phyloP scores from a whole-genome alignment of 208 protist species.

The Herpetomonas samuelpessoai region DNA sequence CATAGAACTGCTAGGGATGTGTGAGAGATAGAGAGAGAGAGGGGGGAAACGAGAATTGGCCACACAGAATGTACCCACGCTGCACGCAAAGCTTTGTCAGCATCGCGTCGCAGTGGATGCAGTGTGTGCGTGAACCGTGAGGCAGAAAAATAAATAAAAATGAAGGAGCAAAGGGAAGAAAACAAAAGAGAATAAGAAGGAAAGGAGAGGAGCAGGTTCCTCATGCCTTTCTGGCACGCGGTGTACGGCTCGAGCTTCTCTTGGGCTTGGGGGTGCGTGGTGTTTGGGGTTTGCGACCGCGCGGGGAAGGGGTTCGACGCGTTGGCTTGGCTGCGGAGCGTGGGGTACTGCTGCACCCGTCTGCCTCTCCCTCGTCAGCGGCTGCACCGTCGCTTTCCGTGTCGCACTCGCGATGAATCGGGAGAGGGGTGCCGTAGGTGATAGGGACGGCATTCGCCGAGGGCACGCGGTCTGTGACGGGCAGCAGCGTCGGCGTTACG shows the following conservation, averaged over 20 bases:
- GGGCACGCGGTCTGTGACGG: not conserved
- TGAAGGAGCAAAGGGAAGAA: slow-evolving; percentile 4
- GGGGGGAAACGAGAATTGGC: too few species aligned
- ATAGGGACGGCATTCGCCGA: not conserved
- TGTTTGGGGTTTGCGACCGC: too few species aligned
- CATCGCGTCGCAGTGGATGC: too few species aligned
- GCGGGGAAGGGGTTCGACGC: too few species aligned
- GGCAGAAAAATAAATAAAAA: not conserved
- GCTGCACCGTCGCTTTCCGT: not conserved
- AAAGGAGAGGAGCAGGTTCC: not conserved
- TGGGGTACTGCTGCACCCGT: not conserved
- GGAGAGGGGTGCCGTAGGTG: not conserved
- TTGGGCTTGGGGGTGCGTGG: too few species aligned
- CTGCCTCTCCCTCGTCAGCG: not conserved
- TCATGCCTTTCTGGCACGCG: not conserved
- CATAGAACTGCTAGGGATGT: too few species aligned
- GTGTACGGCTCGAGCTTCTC: too few species aligned
- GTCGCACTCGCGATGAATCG: not conserved
- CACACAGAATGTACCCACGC: too few species aligned
- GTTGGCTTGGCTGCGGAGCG: too few species aligned
- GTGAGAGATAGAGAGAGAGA: too few species aligned
- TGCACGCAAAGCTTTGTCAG: too few species aligned
- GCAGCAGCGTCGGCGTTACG: not conserved
- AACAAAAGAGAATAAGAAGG: slow-evolving; percentile 16
- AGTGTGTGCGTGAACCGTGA: too few species aligned